A percentile compares a stretch with the other conserved stretches of the same genome.
Conservation (phyloP, 192 early-diverging fungal genomes). For the Chytriomyces sp. region DNA sequence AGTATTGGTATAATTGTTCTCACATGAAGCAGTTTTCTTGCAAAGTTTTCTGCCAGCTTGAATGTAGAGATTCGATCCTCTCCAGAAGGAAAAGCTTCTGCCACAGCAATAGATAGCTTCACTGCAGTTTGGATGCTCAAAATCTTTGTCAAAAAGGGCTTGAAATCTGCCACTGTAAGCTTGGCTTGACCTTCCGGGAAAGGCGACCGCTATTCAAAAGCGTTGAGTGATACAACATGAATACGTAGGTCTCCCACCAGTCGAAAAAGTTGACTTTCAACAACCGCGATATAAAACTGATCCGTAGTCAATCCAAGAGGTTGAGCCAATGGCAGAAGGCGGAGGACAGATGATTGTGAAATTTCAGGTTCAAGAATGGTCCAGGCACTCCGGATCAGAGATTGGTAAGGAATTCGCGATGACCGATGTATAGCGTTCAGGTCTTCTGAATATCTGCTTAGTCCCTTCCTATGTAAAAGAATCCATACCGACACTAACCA, state of each 20-base stretch:
- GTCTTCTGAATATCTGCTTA: no score
- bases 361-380: constrained; percentile 57
- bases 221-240: no score
- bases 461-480: no score
- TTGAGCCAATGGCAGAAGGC: constrained; percentile 57
- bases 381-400: constrained; percentile 54
- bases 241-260: constrained; percentile 13
- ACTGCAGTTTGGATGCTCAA: constrained; percentile 54
- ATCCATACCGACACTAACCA: background rate
- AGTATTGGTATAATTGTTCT: background rate
- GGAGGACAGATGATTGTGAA: constrained; percentile 49
- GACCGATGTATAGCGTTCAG: background rate
- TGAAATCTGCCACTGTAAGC: constrained; percentile 39
- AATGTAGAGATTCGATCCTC: constrained; percentile 65
- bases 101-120: constrained; percentile 51
- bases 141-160: constrained; percentile 57
- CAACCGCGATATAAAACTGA: constrained; percentile 63
- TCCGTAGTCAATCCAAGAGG: constrained; percentile 60
- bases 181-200: no score
- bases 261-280: constrained; percentile 48
- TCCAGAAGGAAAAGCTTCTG: constrained; percentile 59
- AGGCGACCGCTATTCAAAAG: no score
- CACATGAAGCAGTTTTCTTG: constrained; percentile 30
- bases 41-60: constrained; percentile 53
- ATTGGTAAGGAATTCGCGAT: constrained; percentile 60